Conservation (phyloP, 306 rosid species). For the Cucumis cinereus region DNA sequence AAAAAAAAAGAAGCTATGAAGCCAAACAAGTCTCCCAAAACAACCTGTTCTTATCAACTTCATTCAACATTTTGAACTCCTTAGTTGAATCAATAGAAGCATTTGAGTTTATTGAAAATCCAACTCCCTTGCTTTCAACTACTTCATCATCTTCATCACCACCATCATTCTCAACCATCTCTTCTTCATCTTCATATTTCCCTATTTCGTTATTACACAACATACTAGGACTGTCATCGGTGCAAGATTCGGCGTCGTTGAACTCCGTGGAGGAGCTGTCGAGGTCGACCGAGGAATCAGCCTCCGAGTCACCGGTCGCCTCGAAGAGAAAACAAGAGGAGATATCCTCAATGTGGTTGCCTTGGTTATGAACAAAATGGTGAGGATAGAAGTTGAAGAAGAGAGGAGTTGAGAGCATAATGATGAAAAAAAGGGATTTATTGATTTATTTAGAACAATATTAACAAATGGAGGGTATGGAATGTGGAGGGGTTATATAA, state of each 20-base stretch:
- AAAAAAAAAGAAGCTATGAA: slow-evolving; percentile 17
- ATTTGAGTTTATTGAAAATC: slow-evolving; percentile 23
- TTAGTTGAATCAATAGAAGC: slow-evolving; percentile 44
- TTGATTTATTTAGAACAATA: background rate
- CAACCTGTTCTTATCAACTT: slow-evolving; percentile 58
- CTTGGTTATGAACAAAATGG: slow-evolving; percentile 11
- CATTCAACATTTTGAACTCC: slow-evolving; percentile 38
- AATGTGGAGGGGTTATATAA: background rate
- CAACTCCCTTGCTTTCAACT: background rate
- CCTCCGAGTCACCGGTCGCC: slow-evolving; percentile 76
- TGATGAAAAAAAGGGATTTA: background rate
- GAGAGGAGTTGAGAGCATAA: background rate
- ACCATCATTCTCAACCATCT: slow-evolving; percentile 11
- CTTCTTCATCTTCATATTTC: slow-evolving; percentile 4
- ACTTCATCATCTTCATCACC: slow-evolving; percentile 14
- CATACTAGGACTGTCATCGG: slow-evolving; percentile 28
- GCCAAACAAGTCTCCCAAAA: slow-evolving; percentile 98
- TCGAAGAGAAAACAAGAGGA: slow-evolving; percentile 47
- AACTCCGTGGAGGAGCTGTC: background rate
- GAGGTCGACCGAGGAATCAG: background rate
- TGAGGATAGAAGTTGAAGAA: background rate
- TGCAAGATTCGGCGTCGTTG: slow-evolving; percentile 16
- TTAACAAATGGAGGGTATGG: background rate
- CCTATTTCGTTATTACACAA: background rate
- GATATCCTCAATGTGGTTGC: slow-evolving; percentile 14